Conservation (phyloP, 2,329 filamentous ascomycete species). For the Cladobotryum protrusum region DNA sequence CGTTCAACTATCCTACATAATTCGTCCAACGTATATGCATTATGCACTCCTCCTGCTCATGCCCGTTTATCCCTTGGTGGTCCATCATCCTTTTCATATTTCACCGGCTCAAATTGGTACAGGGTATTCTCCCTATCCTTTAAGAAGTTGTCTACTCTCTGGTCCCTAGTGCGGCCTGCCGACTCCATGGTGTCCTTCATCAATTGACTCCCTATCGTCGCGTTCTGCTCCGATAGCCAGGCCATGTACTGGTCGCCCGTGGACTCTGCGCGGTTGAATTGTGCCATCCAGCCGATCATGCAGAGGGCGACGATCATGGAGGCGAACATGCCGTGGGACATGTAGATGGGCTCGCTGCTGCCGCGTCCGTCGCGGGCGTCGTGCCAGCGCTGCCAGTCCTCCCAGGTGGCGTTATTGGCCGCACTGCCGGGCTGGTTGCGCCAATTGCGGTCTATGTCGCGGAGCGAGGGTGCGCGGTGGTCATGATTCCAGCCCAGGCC, state of each 20-base stretch:
- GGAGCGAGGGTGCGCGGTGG: slow-evolving; percentile 45
- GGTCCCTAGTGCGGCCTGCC: slow-evolving; percentile 49
- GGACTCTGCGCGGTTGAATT: slow-evolving; percentile 62
- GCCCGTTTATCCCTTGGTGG: slow-evolving; percentile 1
- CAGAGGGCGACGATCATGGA: slow-evolving; percentile 62
- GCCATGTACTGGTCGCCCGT: slow-evolving; percentile 59
- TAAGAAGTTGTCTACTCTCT: slow-evolving; percentile 72
- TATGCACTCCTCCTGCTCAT: not conserved
- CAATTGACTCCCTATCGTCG: slow-evolving; percentile 57
- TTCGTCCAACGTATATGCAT: no score
- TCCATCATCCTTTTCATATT: slow-evolving; percentile 19
- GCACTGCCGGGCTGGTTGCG: slow-evolving; percentile 41
- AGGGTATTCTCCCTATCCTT: slow-evolving; percentile 56
- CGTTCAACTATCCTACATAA: no score
- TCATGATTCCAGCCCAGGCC: slow-evolving; percentile 71
- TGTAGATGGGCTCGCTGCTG: slow-evolving; percentile 53
- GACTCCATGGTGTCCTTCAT: slow-evolving; percentile 46
- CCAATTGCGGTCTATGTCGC: slow-evolving; percentile 42
- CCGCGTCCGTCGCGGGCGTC: slow-evolving; percentile 42
- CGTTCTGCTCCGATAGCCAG: slow-evolving; percentile 57
- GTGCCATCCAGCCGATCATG: slow-evolving; percentile 63
- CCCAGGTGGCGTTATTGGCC: slow-evolving; percentile 83
- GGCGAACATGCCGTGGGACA: slow-evolving; percentile 74
- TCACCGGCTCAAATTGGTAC: slow-evolving; percentile 27
- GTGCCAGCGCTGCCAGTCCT: slow-evolving; percentile 89